Evolutionary conservation across 2,329 filamentous ascomycete genomes (phyloP).

Genomic region (Davidsoniella eucalypti): DNA sequence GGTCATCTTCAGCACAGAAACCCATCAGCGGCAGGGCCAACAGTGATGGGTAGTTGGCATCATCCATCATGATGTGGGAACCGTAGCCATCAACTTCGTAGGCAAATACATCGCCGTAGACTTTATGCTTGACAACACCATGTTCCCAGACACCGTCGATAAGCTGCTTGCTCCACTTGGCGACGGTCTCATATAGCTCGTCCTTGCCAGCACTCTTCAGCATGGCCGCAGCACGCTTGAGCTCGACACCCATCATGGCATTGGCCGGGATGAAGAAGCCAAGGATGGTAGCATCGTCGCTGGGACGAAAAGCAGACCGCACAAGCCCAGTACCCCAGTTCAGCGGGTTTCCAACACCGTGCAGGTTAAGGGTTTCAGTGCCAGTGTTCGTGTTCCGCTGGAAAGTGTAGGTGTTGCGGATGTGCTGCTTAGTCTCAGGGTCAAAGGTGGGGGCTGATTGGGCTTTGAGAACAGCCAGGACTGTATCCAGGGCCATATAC

Average conservation of each 20-base stretch:
- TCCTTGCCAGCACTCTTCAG: slow-evolving; percentile 45
- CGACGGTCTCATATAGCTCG: slow-evolving; percentile 36
- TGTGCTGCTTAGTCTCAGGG: slow-evolving; percentile 43
- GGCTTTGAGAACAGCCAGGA: slow-evolving; percentile 58
- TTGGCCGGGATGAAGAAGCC: slow-evolving; percentile 93
- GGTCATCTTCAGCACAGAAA: slow-evolving; percentile 48
- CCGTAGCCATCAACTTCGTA: slow-evolving; percentile 83
- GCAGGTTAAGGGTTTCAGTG: slow-evolving; percentile 76
- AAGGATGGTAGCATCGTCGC: slow-evolving; percentile 85
- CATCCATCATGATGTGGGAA: slow-evolving; percentile 70
- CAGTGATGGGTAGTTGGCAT: slow-evolving; percentile 72
- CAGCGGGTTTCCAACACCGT: slow-evolving; percentile 79
- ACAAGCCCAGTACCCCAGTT: slow-evolving; percentile 71
- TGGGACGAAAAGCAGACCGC: slow-evolving; percentile 83
- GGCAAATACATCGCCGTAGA: slow-evolving; percentile 65
- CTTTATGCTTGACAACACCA: slow-evolving; percentile 59
- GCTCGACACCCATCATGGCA: slow-evolving; percentile 86
- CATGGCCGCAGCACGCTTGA: slow-evolving; percentile 55
- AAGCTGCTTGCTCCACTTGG: slow-evolving; percentile 44
- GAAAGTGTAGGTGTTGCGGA: slow-evolving; percentile 72
- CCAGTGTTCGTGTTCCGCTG: slow-evolving; percentile 62
- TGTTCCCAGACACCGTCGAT: slow-evolving; percentile 68
- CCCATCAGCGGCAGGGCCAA: slow-evolving; percentile 65
- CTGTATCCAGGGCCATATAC: slow-evolving; percentile 57
- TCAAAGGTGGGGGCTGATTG: slow-evolving; percentile 75